Percentiles rank a stretch among this genome's conserved stretches.
These are phyloP conservation scores for Flaveria brownii DNA, from an alignment of 129 eudicot genomes.

Conservation along the genomic window DNA sequence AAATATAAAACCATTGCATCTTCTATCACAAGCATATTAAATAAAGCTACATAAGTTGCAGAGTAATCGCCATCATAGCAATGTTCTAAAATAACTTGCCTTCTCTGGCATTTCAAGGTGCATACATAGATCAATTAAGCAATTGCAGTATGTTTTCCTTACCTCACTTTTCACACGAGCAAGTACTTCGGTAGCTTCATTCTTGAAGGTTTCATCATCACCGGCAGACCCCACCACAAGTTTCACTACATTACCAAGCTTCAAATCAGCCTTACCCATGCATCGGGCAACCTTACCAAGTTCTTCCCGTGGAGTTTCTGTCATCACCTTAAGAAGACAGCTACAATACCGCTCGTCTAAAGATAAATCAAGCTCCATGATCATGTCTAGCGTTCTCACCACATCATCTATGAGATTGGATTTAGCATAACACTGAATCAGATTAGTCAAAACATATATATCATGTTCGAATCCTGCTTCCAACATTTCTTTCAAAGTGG, in stretches of 20 bases:
- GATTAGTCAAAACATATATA: conserved; percentile 65
- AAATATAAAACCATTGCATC: not conserved
- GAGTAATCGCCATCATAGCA: not conserved
- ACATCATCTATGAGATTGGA: conserved; percentile 66
- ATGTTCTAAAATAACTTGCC: conserved; percentile 64
- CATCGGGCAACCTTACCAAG: conserved; percentile 57
- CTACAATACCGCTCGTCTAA: conserved; percentile 79
- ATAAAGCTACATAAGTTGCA: not conserved
- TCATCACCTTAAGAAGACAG: conserved; percentile 82
- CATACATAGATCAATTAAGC: conserved; percentile 80
- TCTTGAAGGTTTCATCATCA: conserved; percentile 45
- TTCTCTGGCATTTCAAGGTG: conserved; percentile 59
- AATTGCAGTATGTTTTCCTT: conserved; percentile 64
- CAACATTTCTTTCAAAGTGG: conserved; percentile 61
- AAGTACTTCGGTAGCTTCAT: conserved; percentile 57
- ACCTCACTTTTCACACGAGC: conserved; percentile 45
- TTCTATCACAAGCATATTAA: not conserved
- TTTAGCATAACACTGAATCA: conserved; percentile 86
- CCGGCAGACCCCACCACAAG: conserved; percentile 39
- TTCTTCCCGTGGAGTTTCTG: conserved; percentile 62
- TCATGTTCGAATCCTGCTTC: conserved; percentile 74
- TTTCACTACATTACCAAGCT: conserved; percentile 69
- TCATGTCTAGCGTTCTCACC: conserved; percentile 51
- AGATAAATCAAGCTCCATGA: conserved; percentile 52
- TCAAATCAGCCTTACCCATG: conserved; percentile 58